These are phyloP conservation scores for Chaetomium tenue DNA, from an alignment of 495 filamentous ascomycete genomes.

Conservation along the genomic window DNA sequence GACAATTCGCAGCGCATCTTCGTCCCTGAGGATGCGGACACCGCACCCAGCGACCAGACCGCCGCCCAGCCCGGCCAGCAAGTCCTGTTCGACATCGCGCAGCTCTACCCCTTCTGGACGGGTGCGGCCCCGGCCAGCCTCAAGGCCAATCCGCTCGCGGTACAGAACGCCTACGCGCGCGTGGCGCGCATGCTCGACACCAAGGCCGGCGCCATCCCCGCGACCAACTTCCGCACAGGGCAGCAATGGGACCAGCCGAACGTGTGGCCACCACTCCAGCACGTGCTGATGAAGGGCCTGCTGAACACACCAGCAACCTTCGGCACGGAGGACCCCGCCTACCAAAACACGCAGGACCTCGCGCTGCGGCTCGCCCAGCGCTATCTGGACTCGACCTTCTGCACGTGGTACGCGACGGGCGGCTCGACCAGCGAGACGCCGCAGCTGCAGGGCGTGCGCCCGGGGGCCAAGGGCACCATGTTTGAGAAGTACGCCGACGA, in stretches of 20 bases:
- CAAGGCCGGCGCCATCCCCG: constrained; percentile 45
- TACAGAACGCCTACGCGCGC: constrained; percentile 40
- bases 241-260: constrained; percentile 56
- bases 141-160: constrained; percentile 48
- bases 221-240: constrained; percentile 46
- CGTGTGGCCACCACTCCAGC: constrained; percentile 52
- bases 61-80: constrained; percentile 40
- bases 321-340: constrained; percentile 42
- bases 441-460: constrained; percentile 41
- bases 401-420: constrained; percentile 52
- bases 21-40: constrained; percentile 40
- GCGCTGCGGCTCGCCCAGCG: constrained; percentile 47
- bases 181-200: constrained; percentile 38
- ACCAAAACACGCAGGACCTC: constrained; percentile 41
- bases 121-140: constrained; percentile 47
- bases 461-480: constrained; percentile 43
- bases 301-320: constrained; percentile 49
- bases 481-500: constrained; percentile 54
- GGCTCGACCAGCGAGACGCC: constrained; percentile 46
- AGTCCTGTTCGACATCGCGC: constrained; percentile 44
- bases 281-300: constrained; percentile 49
- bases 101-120: constrained; percentile 54
- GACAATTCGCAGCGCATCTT: constrained; percentile 41
- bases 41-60: constrained; percentile 31
- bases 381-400: constrained; percentile 52